A percentile compares a stretch with the other conserved stretches of the same genome.
Evolutionary conservation across 2,329 filamentous ascomycete genomes (phyloP).

Genomic region (Aspergillus melleus): DNA sequence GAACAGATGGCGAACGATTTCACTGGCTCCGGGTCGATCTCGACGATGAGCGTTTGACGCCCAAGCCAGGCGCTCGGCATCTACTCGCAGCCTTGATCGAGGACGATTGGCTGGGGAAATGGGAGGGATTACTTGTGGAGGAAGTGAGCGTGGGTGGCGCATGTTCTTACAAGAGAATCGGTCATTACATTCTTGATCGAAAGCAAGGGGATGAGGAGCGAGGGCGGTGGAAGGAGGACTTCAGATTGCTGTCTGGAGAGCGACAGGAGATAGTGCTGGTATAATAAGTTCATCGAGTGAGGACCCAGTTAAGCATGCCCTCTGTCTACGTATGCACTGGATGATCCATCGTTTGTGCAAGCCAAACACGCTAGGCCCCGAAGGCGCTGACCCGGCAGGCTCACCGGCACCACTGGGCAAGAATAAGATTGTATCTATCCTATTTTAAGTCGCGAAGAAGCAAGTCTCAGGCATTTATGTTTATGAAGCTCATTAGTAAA

Average conservation of each 20-base stretch:
- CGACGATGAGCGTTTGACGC: not conserved
- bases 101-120: not conserved
- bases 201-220: not conserved
- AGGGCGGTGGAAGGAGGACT: not conserved
- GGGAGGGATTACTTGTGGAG: not conserved
- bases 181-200: not conserved
- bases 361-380: too few relatives aligned
- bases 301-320: too few relatives aligned
- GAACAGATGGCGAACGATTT: not conserved
- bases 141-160: not conserved
- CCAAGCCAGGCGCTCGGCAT: not conserved
- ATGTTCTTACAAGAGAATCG: not conserved
- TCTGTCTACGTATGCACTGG: too few relatives aligned
- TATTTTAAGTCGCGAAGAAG: too few relatives aligned
- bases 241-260: not conserved
- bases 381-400: too few relatives aligned
- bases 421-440: too few relatives aligned
- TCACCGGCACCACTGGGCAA: too few relatives aligned
- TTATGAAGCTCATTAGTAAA: too few relatives aligned
- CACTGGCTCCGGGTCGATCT: not conserved
- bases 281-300: not conserved
- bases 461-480: too few relatives aligned
- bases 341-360: too few relatives aligned
- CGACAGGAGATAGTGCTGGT: not conserved
- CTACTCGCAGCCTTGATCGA: not conserved